Evolutionary conservation across 768 basidiomycete genomes (phyloP), one percentile per base, ranked within the genome.

Genomic region (Suillus occidentalis): DNA sequence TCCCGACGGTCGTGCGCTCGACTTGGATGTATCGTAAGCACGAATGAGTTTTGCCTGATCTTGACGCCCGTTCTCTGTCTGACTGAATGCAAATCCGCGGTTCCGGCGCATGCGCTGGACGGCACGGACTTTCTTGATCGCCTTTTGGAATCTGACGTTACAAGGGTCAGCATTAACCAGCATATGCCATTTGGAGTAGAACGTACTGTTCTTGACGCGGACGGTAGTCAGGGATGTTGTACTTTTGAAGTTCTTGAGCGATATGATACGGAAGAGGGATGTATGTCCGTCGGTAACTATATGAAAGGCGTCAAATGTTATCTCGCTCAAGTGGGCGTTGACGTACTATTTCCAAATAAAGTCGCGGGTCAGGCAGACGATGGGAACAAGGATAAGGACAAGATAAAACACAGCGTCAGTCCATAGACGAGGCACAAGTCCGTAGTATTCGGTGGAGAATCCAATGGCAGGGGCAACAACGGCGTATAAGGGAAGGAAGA

Each of bases 61-160:
- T 78, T 96, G 90, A 67, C 87, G 87, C 37, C 87, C 86, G 69
- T 90, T 91, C 77, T 98, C 96, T 3, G 95, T 97, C 77, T 98
- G 96, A 76, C 92, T 95, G 82, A 99, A 99, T 5, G 97, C 97
- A 75, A 99, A 99, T 4, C 97, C 97, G 57, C 97, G 89, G 67
- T 94, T 97, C 63, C 94, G 85, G 16, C 97, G 90, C 92, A 99
- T 94, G 40, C 97, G 88, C 74, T 99, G 97, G 2, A 95, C 93
- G 0, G 97, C 97, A n/a, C 97, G 88, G 14, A 99, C 97, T 76
- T 99, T 99, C 79, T 98, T 99, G 84, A 99, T 99, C 18, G 97
- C 97, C 75, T 98, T 97, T 77, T 98, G 95, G 80, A 97, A 97
- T 77, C 94, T 96, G 64, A 7, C 43, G 39, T 71, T 36, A 70